Percentiles rank a stretch among this genome's conserved stretches.
Evolutionary conservation across 2,329 filamentous ascomycete genomes (phyloP).

Genomic region (Xylariaceae sp.): DNA sequence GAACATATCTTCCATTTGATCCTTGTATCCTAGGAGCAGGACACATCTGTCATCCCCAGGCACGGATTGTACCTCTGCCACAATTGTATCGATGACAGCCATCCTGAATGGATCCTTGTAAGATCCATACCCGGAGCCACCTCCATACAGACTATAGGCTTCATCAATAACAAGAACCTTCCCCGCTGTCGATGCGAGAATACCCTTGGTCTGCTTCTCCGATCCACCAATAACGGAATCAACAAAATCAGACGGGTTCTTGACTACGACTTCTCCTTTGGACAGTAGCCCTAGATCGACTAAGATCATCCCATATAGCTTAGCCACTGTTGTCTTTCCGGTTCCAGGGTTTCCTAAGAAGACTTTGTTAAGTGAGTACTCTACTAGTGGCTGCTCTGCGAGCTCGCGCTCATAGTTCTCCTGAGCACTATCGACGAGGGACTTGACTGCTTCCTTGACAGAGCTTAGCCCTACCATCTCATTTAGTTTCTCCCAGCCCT

Average conservation of each 20-base stretch:
- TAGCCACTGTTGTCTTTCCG: slow-evolving; percentile 43
- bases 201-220: slow-evolving; percentile 74
- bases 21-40: slow-evolving; percentile 72
- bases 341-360: slow-evolving; percentile 42
- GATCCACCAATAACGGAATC: slow-evolving; percentile 69
- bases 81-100: slow-evolving; percentile 75
- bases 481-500: slow-evolving; percentile 26
- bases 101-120: slow-evolving; percentile 57
- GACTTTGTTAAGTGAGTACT: slow-evolving; percentile 39
- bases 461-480: slow-evolving; percentile 33
- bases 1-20: slow-evolving; percentile 75
- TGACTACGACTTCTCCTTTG: slow-evolving; percentile 61
- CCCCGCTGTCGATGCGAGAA: slow-evolving; percentile 69
- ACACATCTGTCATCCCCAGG: slow-evolving; percentile 79
- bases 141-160: slow-evolving; percentile 68
- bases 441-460: slow-evolving; percentile 45
- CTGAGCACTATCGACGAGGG: slow-evolving; percentile 47
- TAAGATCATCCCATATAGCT: slow-evolving; percentile 40
- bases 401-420: slow-evolving; percentile 40
- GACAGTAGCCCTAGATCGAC: slow-evolving; percentile 43
- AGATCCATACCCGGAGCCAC: slow-evolving; percentile 15
- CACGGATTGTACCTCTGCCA: slow-evolving; percentile 73
- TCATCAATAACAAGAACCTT: slow-evolving; percentile 85
- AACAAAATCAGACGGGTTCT: slow-evolving; percentile 77
- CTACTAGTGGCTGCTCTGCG: slow-evolving; percentile 34